Base-by-base conservation (phyloP, 1,284 basidiomycete genomes). In the Sanguinoderma infundibulare region DNA sequence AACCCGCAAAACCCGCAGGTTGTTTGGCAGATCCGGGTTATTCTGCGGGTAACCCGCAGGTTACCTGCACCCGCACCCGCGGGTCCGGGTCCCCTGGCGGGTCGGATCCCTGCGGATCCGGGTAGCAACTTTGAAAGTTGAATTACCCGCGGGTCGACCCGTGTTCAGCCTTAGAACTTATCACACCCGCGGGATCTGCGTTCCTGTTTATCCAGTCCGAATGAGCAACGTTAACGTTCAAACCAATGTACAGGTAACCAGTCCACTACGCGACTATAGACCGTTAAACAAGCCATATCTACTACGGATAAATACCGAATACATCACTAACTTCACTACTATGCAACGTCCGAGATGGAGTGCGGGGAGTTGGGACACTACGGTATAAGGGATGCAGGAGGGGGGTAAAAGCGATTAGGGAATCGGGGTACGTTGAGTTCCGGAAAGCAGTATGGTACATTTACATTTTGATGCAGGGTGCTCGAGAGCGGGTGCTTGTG, bases 351-450 rank as follows among this genome's bases (percentile, higher is more conserved):
- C 39, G 53, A 38, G 38, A 38, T 22, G n/a, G n/a, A n/a, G 32
- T 39, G 51, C 30, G 20, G 28, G 52, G 52, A 24, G 22, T 20
- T 44, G 52, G 36, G 36, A 17, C 22, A 24, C 55, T 44, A 51
- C 59, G 63, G 63, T 64, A 64, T 64, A 42, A 53, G 24, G 44
- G 32, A 40, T 46, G 56, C 52, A 40, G 28, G 57, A 57, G 35
- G 54, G n/a, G 59, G 59, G 49, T 60, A 53, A 53, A 14, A 30
- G 32, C 55, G n/a, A 61, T 61, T 61, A 61, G 59, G 50, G 50
- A 40, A 53, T 53, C 54, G 15, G 53, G 52, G 52, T 55, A 53
- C 40, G 22, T 47, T 47, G 46, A 15, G 46, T 47, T 47, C 36
- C 24, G 50, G 35, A 34, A 10, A 53, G 28, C 35, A 28, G 20